Percentiles rank a stretch among this genome's conserved stretches.
Evolutionary conservation across 1,139 yeast species (phyloP).

Genomic region (Eremothecium sinecaudum): DNA sequence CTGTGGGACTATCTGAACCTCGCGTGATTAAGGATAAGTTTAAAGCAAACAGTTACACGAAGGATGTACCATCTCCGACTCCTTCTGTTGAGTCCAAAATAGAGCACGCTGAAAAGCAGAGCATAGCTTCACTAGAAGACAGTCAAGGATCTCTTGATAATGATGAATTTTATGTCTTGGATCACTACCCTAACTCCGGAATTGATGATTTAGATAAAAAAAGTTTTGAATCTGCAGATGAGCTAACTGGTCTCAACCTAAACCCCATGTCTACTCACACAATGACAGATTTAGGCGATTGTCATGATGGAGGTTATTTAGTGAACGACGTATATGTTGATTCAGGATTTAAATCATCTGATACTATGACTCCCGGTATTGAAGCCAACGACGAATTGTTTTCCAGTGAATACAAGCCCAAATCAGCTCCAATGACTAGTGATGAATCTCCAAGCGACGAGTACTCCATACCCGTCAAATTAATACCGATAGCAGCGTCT

Average conservation of each 20-base stretch:
- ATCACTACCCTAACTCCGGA: not conserved
- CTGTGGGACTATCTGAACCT: constrained; percentile 10
- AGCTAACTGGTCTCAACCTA: not conserved
- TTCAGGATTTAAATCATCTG: constrained; percentile 2
- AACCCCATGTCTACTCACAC: constrained; percentile 7
- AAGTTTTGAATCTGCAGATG: not conserved
- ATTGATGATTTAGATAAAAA: not conserved
- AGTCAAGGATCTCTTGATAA: constrained; percentile 32
- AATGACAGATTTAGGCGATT: constrained; percentile 12
- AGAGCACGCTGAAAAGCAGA: constrained; percentile 20
- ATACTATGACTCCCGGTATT: constrained; percentile 1
- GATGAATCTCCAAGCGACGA: not conserved
- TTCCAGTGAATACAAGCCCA: not conserved
- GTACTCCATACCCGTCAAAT: not conserved
- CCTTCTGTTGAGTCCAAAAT: constrained; percentile 26
- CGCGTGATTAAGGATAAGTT: not conserved
- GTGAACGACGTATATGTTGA: constrained; percentile 8
- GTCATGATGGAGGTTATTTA: constrained; percentile 8
- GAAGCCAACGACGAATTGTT: constrained; percentile 1
- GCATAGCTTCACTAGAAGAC: constrained; percentile 11
- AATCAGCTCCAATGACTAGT: not conserved
- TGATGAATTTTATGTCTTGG: not conserved
- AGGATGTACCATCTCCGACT: constrained; percentile 15
- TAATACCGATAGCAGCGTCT: not conserved
- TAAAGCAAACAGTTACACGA: not conserved